Conservation (phyloP, 768 basidiomycete genomes). For the Cyclocybe aegerita region DNA sequence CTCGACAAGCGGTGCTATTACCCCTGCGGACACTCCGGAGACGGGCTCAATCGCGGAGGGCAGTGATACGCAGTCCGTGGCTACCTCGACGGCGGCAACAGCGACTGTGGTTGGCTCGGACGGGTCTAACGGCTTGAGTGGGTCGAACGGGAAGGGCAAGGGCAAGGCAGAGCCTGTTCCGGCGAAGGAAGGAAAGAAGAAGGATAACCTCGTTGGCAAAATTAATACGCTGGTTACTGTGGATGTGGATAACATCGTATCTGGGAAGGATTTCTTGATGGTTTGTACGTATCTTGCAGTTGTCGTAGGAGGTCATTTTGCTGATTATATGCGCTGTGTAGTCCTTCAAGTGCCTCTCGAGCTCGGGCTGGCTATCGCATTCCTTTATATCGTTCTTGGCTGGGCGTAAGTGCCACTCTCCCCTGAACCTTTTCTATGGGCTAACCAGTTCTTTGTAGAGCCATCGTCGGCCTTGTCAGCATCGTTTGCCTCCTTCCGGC, state of each 20-base stretch:
- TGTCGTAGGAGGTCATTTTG: background rate
- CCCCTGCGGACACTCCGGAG: constrained; percentile 4
- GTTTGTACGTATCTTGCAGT: constrained; percentile 11
- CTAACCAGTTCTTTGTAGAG: constrained; percentile 5
- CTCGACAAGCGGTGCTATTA: background rate
- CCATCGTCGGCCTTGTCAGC: constrained; percentile 43
- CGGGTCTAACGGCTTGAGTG: constrained; percentile 1
- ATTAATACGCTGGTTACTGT: constrained; percentile 77
- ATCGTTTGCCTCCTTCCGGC: constrained; percentile 55
- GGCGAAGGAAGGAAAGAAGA: constrained; percentile 16
- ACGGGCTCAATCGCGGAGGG: background rate
- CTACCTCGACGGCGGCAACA: background rate
- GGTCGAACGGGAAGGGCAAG: constrained; percentile 8
- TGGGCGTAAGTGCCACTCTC: constrained; percentile 35
- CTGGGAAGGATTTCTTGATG: constrained; percentile 34
- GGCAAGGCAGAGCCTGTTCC: background rate
- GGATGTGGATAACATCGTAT: constrained; percentile 44
- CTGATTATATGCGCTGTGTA: constrained; percentile 12
- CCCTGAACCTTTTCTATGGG: background rate
- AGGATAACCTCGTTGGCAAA: constrained; percentile 61
- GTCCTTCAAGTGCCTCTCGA: constrained; percentile 39
- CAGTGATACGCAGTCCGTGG: background rate
- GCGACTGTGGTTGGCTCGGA: too few relatives aligned
- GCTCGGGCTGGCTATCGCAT: constrained; percentile 35
- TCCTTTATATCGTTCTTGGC: constrained; percentile 44